Evolutionary conservation across 257 asterid species (phyloP).

Genomic region (Jaltomata sinuosa): DNA sequence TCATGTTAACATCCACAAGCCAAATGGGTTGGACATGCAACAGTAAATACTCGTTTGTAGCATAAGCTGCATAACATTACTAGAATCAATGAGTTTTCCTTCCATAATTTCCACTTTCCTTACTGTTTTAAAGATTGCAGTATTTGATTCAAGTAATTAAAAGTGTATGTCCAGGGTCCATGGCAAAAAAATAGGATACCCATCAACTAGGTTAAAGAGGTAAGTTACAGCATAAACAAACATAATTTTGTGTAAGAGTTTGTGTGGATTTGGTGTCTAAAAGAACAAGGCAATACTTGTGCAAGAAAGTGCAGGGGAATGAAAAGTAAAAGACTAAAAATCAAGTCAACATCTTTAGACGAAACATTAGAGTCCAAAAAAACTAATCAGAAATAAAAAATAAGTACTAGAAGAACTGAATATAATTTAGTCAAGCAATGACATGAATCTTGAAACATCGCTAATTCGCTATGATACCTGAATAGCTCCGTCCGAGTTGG

Average conservation of each 20-base stretch:
- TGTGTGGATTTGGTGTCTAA: too few relatives aligned
- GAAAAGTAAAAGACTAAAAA: neutral
- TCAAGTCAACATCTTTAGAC: neutral
- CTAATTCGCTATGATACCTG: constrained; percentile 56
- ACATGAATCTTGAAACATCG: neutral
- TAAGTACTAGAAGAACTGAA: neutral
- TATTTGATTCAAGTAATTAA: neutral
- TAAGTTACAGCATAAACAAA: too few relatives aligned
- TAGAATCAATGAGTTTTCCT: neutral
- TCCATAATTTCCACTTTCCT: too few relatives aligned
- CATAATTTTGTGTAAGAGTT: too few relatives aligned
- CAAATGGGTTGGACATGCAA: neutral
- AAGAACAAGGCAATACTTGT: too few relatives aligned
- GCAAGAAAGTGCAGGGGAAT: neutral
- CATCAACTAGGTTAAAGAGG: too few relatives aligned
- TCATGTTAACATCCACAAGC: neutral
- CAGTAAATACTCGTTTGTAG: neutral
- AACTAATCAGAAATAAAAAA: neutral
- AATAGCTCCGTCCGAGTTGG: constrained; percentile 86
- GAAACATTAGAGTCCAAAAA: neutral
- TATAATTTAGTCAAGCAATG: neutral
- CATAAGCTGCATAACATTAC: too few relatives aligned
- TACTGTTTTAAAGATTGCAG: neutral
- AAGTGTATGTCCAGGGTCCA: neutral
- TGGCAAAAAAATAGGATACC: neutral